phyloP scores from a whole-genome alignment of 2,329 filamentous ascomycete species.

The Xylariaceae sp. region DNA sequence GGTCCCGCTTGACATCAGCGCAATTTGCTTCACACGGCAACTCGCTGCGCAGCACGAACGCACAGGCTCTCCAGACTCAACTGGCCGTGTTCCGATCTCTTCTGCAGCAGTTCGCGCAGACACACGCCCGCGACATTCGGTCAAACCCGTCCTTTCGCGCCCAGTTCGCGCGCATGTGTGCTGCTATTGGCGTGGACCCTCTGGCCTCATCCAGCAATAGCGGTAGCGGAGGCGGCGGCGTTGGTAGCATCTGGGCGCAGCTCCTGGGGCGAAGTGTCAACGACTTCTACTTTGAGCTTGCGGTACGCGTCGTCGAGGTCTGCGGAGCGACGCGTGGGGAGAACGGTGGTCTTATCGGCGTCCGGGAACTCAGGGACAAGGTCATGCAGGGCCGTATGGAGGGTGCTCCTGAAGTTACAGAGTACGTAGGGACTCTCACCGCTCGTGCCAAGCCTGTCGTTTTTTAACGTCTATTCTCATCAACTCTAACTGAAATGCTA shows the following conservation, averaged over 20 bases:
- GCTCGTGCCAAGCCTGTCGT: not conserved
- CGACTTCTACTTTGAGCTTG: conserved; percentile 97
- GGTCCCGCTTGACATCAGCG: conserved; percentile 74
- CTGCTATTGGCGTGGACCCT: conserved; percentile 92
- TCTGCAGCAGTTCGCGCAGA: conserved; percentile 89
- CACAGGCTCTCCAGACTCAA: conserved; percentile 82
- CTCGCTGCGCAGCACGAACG: conserved; percentile 76
- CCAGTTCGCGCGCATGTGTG: conserved; percentile 97
- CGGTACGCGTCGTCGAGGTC: conserved; percentile 90
- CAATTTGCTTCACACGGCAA: conserved; percentile 89
- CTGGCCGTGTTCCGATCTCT: conserved; percentile 93
- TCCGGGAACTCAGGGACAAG: conserved; percentile 71
- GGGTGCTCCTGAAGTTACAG: conserved; percentile 72
- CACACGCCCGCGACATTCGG: conserved; percentile 92
- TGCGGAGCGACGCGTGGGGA: conserved; percentile 80
- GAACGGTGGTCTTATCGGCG: conserved; percentile 86
- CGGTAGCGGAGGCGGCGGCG: conserved; percentile 44
- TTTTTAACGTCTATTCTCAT: not conserved
- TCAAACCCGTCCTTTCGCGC: conserved; percentile 92
- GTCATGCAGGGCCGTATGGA: conserved; percentile 69
- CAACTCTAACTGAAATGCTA: conserved; percentile 1
- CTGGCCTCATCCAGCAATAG: conserved; percentile 55
- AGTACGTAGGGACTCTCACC: conserved; percentile 43
- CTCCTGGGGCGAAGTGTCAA: conserved; percentile 87
- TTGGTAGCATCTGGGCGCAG: conserved; percentile 77